Evolutionary conservation across 2,329 filamentous ascomycete genomes (phyloP).

Genomic region (Parascedosporium putredinis): DNA sequence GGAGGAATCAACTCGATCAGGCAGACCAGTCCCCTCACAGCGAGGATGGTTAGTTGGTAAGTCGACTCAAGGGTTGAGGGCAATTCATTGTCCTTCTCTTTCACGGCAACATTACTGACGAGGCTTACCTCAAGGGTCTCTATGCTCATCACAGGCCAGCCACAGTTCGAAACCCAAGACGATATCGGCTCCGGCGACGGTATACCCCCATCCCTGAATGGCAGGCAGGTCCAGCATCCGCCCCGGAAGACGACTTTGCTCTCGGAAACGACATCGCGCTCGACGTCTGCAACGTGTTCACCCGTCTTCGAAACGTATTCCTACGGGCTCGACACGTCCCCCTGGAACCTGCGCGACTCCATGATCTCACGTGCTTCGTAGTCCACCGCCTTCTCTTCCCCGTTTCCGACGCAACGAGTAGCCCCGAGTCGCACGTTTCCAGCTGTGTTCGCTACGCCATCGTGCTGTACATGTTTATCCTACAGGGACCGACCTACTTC

Average conservation of each 20-base stretch:
- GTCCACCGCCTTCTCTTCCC: constrained; percentile 35
- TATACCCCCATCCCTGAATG: constrained; percentile 39
- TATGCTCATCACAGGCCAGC: constrained; percentile 39
- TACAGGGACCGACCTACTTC: constrained; percentile 46
- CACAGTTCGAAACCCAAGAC: constrained; percentile 43
- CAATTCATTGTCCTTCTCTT: neutral
- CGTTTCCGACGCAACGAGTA: constrained; percentile 1
- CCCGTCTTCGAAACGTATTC: constrained; percentile 33
- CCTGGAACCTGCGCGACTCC: constrained; percentile 32
- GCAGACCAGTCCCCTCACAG: constrained; percentile 39
- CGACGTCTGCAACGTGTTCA: constrained; percentile 25
- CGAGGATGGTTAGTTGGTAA: constrained; percentile 44
- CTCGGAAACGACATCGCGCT: constrained; percentile 22
- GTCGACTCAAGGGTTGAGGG: too few species aligned
- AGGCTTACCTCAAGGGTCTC: constrained; percentile 36
- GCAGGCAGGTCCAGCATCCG: constrained; percentile 22
- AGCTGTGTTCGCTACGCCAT: constrained; percentile 37
- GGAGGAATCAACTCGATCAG: constrained; percentile 39
- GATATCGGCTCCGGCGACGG: constrained; percentile 37
- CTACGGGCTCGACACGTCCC: constrained; percentile 17
- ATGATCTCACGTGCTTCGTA: constrained; percentile 45
- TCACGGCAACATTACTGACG: too few species aligned
- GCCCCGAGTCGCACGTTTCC: constrained; percentile 15
- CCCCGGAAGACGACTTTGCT: constrained; percentile 7
- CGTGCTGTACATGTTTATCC: constrained; percentile 40